Evolutionary conservation across 768 basidiomycete genomes (phyloP), one percentile per base, ranked within the genome.

Genomic region (Arthromyces matolae): DNA sequence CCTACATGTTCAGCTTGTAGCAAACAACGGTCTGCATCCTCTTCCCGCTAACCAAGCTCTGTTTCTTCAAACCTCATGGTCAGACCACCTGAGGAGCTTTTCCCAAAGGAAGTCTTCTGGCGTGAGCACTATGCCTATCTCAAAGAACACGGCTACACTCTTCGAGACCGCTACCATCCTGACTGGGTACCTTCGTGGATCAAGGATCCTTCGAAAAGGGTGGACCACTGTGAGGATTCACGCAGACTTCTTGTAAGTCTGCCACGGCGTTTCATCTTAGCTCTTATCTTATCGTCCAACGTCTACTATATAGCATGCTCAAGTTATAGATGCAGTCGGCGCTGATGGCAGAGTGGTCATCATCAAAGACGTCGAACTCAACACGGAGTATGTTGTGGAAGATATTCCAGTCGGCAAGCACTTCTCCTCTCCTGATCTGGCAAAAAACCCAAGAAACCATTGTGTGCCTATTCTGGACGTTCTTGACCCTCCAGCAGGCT

Each of bases 181-280:
- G n/a, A n/a, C n/a, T n/a, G n/a, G n/a, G n/a, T n/a, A n/a, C n/a
- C n/a, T n/a, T n/a, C n/a, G n/a, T n/a, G n/a, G n/a, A n/a, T n/a
- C n/a, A n/a, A n/a, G n/a, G 64, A 71, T 9, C 27, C 36, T 1
- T 36, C 72, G 22, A 72, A 71, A 47, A 12, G 45, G 1, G 28
- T 66, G 3, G 16, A 36, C n/a, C 7, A 8, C 0, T 49, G 32
- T 1, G 22, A 28, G 0, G 51, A 61, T 44, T 59, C 64, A 13
- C 18, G 57, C 0, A 69, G 74, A 18, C 33, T 62, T 42, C 20
- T 5, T n/a, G 42, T 42, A 42, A 27, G 42, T 8, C 16, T n/a
- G 23, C 4, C 3, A 22, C 23, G 20, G 4, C 8, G 10, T n/a
- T n/a, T n/a, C n/a, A 42, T 3, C 18, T 20, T 31, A 23, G 4